phyloP scores from a whole-genome alignment of 2,329 filamentous ascomycete species.

The Macroventuria anomochaeta region DNA sequence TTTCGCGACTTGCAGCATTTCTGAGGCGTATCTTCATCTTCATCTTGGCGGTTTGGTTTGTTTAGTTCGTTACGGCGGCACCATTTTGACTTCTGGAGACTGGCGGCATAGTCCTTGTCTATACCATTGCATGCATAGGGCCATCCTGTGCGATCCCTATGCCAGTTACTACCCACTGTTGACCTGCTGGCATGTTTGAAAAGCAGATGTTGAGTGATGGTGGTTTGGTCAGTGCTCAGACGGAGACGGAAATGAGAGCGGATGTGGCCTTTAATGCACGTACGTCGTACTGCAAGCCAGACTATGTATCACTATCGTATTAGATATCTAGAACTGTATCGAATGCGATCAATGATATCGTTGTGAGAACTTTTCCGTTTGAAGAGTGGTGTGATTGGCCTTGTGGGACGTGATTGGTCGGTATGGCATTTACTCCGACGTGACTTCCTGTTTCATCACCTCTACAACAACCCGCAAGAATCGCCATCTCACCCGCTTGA shows the following conservation, averaged over 20 bases:
- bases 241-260: slow-evolving; percentile 4
- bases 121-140: slow-evolving; percentile 38
- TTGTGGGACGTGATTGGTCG: slow-evolving; percentile 36
- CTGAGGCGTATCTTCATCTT: slow-evolving; percentile 41
- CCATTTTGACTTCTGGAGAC: slow-evolving; percentile 25
- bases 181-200: slow-evolving; percentile 24
- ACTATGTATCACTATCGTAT: slow-evolving; percentile 38
- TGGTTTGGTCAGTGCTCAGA: slow-evolving; percentile 30
- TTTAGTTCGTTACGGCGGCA: slow-evolving; percentile 32
- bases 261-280: slow-evolving; percentile 22
- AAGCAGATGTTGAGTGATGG: slow-evolving; percentile 25
- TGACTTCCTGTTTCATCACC: slow-evolving; percentile 24
- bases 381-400: slow-evolving; percentile 20
- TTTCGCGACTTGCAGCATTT: slow-evolving; percentile 45
- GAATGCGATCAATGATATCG: slow-evolving; percentile 28
- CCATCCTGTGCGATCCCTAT: slow-evolving; percentile 21
- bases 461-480: slow-evolving; percentile 1
- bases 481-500: neutral
- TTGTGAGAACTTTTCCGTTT: slow-evolving; percentile 4
- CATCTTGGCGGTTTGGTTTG: slow-evolving; percentile 37
- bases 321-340: slow-evolving; percentile 32
- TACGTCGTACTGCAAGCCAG: slow-evolving; percentile 18
- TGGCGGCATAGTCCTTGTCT: slow-evolving; percentile 40
- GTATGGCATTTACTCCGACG: slow-evolving; percentile 24
- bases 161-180: slow-evolving; percentile 27